Evolutionary conservation across 2,329 filamentous ascomycete genomes (phyloP), one percentile per base, ranked within the genome.

Genomic region (Scedosporium apiospermum): DNA sequence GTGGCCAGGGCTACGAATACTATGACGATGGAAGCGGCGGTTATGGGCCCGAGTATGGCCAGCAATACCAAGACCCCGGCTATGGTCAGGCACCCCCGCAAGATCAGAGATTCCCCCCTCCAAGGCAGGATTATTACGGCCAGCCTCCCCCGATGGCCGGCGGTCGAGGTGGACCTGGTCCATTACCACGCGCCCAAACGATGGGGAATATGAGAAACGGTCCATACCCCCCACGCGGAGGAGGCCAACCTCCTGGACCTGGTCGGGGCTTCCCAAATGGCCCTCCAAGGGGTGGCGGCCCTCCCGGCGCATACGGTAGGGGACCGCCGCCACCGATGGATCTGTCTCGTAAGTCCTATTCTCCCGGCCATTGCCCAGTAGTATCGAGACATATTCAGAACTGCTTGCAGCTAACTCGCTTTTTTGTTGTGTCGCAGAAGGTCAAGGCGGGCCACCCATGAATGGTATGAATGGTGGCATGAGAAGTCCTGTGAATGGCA

Each of bases 1-100:
- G 79, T 58, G 76, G 75, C 14, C 77, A 82, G 64, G 77, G 72
- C 58, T 76, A 79, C 64, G 78, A 77, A 23, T 75, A 78, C 57
- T 78, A 79, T 18, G 74, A 76, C 27, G 76, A 77, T 60, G 74
- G 75, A 6, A 67, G 65, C 30, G 66, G 65, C 23, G 69, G 66
- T n/a, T 68, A 74, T 55, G 71, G 67, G 2, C 76, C 78, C 64
- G 74, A 73, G 23, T 76, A 77, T 57, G 74, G 73, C 61, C 71
- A 67, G 61, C 75, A 77, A 42, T 78, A 80, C 66, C 74, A 76
- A 60, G 77, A 79, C 57, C 74, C 75, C 63, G 76, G 74, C 65
- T 83, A 81, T 65, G 75, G 72, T 55, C 75, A 77, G 69, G 75
- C 75, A 41, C 74, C 71, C 12, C 77, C 75, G 14, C 74, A 72